A percentile compares a stretch with the other conserved stretches of the same genome.
Evolutionary conservation across 2,329 filamentous ascomycete genomes (phyloP).

Genomic region (Pseudocercospora fuligena): DNA sequence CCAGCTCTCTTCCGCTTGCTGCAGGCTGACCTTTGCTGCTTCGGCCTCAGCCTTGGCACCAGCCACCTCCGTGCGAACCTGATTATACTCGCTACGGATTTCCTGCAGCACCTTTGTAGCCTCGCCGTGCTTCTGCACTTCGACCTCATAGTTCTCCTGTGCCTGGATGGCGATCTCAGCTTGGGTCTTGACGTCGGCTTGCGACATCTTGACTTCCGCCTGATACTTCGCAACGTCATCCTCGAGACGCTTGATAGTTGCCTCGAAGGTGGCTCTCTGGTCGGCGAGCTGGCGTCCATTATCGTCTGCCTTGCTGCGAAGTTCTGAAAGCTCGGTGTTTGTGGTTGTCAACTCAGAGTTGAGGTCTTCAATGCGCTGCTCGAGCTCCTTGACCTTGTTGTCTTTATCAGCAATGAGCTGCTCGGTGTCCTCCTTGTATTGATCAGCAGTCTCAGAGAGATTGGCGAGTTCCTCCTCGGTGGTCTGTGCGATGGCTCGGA

Average conservation of each 20-base stretch:
- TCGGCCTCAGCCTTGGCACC: slow-evolving; percentile 80
- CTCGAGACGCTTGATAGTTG: slow-evolving; percentile 79
- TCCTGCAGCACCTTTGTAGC: slow-evolving; percentile 84
- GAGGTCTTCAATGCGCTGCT: slow-evolving; percentile 82
- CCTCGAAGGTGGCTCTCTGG: slow-evolving; percentile 77
- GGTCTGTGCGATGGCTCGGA: slow-evolving; percentile 83
- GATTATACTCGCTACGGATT: slow-evolving; percentile 78
- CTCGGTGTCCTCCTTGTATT: slow-evolving; percentile 88
- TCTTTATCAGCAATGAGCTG: slow-evolving; percentile 76
- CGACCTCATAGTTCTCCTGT: slow-evolving; percentile 93
- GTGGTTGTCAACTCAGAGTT: slow-evolving; percentile 79
- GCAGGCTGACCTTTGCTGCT: slow-evolving; percentile 77
- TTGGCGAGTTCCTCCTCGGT: slow-evolving; percentile 86
- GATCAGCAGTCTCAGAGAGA: slow-evolving; percentile 78
- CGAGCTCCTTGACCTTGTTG: slow-evolving; percentile 75
- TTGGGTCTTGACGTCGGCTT: slow-evolving; percentile 89
- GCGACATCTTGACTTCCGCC: slow-evolving; percentile 80
- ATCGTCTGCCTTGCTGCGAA: slow-evolving; percentile 82
- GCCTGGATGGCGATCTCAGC: slow-evolving; percentile 91
- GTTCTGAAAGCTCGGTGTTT: slow-evolving; percentile 78
- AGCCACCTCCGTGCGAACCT: slow-evolving; percentile 78
- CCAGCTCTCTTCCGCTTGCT: slow-evolving; percentile 87
- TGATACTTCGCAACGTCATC: slow-evolving; percentile 81
- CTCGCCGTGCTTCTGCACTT: slow-evolving; percentile 92
- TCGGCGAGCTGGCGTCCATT: slow-evolving; percentile 73